Percentiles rank a stretch among this genome's conserved stretches.
Evolutionary conservation across 108 stramenopile genomes (phyloP).

Genomic region (Cyclotella atomus): DNA sequence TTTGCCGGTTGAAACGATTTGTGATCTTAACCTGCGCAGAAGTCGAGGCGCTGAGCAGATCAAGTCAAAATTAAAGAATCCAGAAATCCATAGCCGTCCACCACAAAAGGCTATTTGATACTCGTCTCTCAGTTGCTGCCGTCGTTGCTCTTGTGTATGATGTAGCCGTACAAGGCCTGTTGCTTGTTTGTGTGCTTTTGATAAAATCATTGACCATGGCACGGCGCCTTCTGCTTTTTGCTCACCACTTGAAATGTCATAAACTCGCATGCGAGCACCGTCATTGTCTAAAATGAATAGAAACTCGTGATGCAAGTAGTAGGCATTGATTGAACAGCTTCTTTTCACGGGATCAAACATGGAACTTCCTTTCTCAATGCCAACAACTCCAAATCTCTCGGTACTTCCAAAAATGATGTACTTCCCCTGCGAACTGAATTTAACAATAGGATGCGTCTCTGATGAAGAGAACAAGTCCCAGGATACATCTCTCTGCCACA

Average conservation of each 20-base stretch:
- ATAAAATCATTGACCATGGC: constrained; percentile 4
- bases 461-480: constrained; percentile 22
- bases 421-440: constrained; percentile 1
- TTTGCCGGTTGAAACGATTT: not conserved
- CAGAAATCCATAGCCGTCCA: constrained; percentile 11
- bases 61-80: not conserved
- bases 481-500: constrained; percentile 9
- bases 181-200: not conserved
- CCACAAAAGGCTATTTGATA: constrained; percentile 8
- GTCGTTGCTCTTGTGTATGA: not conserved
- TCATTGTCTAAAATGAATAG: constrained; percentile 9
- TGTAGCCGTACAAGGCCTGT: not conserved
- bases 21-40: not conserved
- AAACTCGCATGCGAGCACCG: not conserved
- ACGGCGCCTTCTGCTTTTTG: constrained; percentile 4
- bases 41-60: constrained; percentile 2
- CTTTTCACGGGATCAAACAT: not conserved
- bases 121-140: not conserved
- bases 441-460: constrained; percentile 4
- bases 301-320: constrained; percentile 8
- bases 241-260: not conserved
- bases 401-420: constrained; percentile 16
- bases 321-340: not conserved
- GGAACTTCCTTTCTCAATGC: not conserved
- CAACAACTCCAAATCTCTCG: constrained; percentile 7